Evolutionary conservation across 2,329 filamentous ascomycete genomes (phyloP).

Genomic region (Neonectria coccinea): DNA sequence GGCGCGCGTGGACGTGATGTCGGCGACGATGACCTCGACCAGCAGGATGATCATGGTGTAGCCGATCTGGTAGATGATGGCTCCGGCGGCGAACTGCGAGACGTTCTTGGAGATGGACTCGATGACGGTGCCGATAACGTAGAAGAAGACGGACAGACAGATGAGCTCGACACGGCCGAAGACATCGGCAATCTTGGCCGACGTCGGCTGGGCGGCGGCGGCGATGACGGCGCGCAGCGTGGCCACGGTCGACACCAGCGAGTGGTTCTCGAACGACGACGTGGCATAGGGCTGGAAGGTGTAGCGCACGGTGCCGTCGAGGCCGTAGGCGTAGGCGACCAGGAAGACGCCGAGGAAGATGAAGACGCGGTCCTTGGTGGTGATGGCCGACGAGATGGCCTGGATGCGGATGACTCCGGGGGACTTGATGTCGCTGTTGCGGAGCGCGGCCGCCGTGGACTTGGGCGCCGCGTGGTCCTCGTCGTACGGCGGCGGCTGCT

Average conservation of each 20-base stretch:
- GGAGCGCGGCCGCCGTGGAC: slow-evolving; percentile 43
- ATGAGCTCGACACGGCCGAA: slow-evolving; percentile 72
- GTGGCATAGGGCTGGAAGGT: slow-evolving; percentile 69
- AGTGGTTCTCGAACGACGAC: slow-evolving; percentile 62
- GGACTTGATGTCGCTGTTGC: slow-evolving; percentile 51
- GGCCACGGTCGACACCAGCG: slow-evolving; percentile 68
- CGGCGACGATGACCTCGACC: slow-evolving; percentile 73
- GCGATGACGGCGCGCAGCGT: slow-evolving; percentile 70
- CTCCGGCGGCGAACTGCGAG: slow-evolving; percentile 66
- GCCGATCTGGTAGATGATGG: slow-evolving; percentile 71
- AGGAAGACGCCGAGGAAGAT: slow-evolving; percentile 73
- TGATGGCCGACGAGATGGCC: slow-evolving; percentile 65
- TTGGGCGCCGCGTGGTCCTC: neutral
- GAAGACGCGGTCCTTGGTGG: slow-evolving; percentile 62
- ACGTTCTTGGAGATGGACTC: slow-evolving; percentile 64
- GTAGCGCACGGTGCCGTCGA: slow-evolving; percentile 68
- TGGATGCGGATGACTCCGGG: slow-evolving; percentile 71
- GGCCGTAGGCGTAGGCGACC: slow-evolving; percentile 72
- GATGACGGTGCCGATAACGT: slow-evolving; percentile 67
- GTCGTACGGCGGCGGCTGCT: too few species aligned
- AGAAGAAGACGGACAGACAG: slow-evolving; percentile 70
- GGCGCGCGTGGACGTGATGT: slow-evolving; percentile 71
- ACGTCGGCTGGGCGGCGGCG: slow-evolving; percentile 68
- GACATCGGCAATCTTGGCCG: slow-evolving; percentile 72
- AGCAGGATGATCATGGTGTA: slow-evolving; percentile 72